A percentile compares a stretch with the other conserved stretches of the same genome.
These are phyloP conservation scores for Strombidium stylifer DNA, from an alignment of 73 alveolate species.

Conservation along the genomic window DNA sequence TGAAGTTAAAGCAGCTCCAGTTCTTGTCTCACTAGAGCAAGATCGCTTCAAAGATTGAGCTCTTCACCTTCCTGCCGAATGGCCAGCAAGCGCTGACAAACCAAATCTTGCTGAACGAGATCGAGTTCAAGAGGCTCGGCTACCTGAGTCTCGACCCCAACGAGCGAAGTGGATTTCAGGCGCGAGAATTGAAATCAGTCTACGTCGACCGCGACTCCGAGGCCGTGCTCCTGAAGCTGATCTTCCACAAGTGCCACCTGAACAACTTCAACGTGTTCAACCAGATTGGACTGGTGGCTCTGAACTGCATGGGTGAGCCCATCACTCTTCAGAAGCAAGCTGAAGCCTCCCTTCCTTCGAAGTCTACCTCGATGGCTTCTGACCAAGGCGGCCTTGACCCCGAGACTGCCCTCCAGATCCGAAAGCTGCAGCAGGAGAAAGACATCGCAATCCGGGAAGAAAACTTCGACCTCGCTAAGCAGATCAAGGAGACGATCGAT, in stretches of 20 bases:
- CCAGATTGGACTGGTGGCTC: slow-evolving; percentile 91
- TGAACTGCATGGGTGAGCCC: slow-evolving; percentile 77
- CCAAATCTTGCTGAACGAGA: slow-evolving; percentile 41
- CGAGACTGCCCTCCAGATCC: slow-evolving; percentile 29
- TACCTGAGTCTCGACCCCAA: slow-evolving; percentile 95
- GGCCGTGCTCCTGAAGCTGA: slow-evolving; percentile 68
- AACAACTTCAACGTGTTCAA: slow-evolving; percentile 86
- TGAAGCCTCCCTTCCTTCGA: neutral
- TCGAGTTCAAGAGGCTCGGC: slow-evolving; percentile 95
- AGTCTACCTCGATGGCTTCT: neutral
- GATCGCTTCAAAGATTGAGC: slow-evolving; percentile 86
- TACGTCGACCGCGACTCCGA: slow-evolving; percentile 73
- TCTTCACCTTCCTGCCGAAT: slow-evolving; percentile 75
- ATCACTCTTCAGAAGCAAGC: neutral
- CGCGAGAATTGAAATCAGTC: slow-evolving; percentile 93
- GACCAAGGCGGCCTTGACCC: neutral
- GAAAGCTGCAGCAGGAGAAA: slow-evolving; percentile 64
- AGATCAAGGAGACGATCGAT: slow-evolving; percentile 88
- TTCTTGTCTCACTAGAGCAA: slow-evolving; percentile 91
- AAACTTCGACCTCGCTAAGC: slow-evolving; percentile 89
- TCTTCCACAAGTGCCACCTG: slow-evolving; percentile 81
- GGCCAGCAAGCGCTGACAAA: slow-evolving; percentile 16
- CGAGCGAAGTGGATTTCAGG: slow-evolving; percentile 96
- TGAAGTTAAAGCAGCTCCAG: slow-evolving; percentile 76
- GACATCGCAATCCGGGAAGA: slow-evolving; percentile 70